Conservation (phyloP, 306 rosid genomes). For the Glycine soja region DNA sequence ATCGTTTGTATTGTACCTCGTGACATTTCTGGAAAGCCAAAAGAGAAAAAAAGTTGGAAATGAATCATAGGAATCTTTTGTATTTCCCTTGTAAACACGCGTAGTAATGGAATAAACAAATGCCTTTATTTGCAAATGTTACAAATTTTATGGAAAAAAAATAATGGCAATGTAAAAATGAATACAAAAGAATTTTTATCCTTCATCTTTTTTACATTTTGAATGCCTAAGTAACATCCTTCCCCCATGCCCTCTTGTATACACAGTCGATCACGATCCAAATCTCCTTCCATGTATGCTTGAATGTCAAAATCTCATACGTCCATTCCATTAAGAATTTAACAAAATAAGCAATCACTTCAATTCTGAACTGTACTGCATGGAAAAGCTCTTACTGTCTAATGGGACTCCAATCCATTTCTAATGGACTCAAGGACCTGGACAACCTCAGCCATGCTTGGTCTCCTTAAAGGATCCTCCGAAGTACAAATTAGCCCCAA, state of each 20-base stretch:
- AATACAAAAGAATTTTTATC: slow-evolving; percentile 62
- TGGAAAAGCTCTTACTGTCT: slow-evolving; percentile 10
- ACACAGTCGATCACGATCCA: slow-evolving; percentile 43
- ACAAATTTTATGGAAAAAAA: slow-evolving; percentile 40
- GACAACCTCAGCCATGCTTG: slow-evolving; percentile 98
- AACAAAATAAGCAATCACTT: slow-evolving; percentile 19
- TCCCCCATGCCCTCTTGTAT: slow-evolving; percentile 17
- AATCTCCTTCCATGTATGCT: slow-evolving; percentile 36
- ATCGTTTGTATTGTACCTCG: background rate
- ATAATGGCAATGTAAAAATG: slow-evolving; percentile 58
- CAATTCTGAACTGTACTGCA: slow-evolving; percentile 43
- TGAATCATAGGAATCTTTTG: background rate
- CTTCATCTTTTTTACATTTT: slow-evolving; percentile 14
- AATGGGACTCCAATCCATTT: slow-evolving; percentile 76
- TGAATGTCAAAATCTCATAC: slow-evolving; percentile 7
- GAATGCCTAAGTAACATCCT: slow-evolving; percentile 45
- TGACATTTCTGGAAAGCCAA: background rate
- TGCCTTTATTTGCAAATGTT: slow-evolving; percentile 60
- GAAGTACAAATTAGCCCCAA: slow-evolving; percentile 91
- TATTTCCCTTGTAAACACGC: background rate
- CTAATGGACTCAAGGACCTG: slow-evolving; percentile 97
- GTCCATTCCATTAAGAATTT: slow-evolving; percentile 38
- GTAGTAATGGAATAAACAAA: slow-evolving; percentile 55
- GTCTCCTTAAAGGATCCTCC: slow-evolving; percentile 86
- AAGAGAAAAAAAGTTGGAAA: background rate